These are phyloP conservation scores for Aspergillus carlsbadensis DNA, from an alignment of 495 filamentous ascomycete species.

Conservation along the genomic window DNA sequence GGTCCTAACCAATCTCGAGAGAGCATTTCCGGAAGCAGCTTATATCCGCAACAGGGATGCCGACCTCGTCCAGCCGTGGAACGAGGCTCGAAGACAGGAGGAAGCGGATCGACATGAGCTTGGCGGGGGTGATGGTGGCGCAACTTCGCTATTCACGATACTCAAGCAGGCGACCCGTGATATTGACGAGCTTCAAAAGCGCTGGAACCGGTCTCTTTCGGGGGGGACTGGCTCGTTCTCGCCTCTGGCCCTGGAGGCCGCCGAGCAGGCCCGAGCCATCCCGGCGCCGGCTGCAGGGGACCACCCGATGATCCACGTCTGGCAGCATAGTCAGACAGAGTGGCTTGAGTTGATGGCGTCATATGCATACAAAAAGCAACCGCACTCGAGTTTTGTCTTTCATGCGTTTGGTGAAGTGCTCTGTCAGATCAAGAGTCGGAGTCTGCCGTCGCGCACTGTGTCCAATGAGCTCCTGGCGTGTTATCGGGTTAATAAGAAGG, in stretches of 20 bases:
- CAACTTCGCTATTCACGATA: slow-evolving; percentile 20
- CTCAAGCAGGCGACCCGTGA: slow-evolving; percentile 23
- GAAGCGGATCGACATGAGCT: slow-evolving; percentile 22
- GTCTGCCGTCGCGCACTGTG: slow-evolving; percentile 24
- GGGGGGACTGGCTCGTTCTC: slow-evolving; percentile 20
- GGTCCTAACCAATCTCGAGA: slow-evolving; percentile 48
- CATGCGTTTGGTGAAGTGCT: slow-evolving; percentile 64
- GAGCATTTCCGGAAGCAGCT: slow-evolving; percentile 31
- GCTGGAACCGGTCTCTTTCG: slow-evolving; percentile 20
- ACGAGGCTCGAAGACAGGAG: slow-evolving; percentile 31
- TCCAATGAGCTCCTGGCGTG: slow-evolving; percentile 29
- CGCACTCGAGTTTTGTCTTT: slow-evolving; percentile 52
- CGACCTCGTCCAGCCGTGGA: slow-evolving; percentile 48
- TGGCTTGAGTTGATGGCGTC: slow-evolving; percentile 60
- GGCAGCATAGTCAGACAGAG: slow-evolving; percentile 39
- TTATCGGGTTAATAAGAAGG: slow-evolving; percentile 36
- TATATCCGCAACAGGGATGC: slow-evolving; percentile 37
- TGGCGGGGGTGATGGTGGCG: neutral
- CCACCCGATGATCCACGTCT: slow-evolving; percentile 43
- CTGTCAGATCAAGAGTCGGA: slow-evolving; percentile 58
- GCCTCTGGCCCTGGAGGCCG: slow-evolving; percentile 21
- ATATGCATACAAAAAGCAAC: slow-evolving; percentile 49
- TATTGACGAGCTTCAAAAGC: slow-evolving; percentile 14
- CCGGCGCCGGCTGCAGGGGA: slow-evolving; percentile 27
- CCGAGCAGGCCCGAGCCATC: slow-evolving; percentile 23